A percentile compares a stretch with the other conserved stretches of the same genome.
Conservation (phyloP, 805 yeast species). For the Brettanomyces sp. region DNA sequence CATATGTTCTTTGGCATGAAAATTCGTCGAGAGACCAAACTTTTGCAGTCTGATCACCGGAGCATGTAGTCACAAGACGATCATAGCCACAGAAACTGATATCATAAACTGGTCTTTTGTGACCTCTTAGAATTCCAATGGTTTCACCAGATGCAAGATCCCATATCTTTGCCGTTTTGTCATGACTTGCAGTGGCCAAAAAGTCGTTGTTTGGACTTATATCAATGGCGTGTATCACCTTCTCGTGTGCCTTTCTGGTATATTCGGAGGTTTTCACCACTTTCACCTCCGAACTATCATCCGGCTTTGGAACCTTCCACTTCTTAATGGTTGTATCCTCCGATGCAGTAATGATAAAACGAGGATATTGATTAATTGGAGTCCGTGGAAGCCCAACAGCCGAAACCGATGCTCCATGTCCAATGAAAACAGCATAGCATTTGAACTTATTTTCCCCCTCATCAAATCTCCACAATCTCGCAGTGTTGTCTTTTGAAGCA, state of each 20-base stretch:
- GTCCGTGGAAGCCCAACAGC: constrained; percentile 69
- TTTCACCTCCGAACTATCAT: constrained; percentile 4
- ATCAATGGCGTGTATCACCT: constrained; percentile 85
- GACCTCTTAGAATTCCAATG: constrained; percentile 78
- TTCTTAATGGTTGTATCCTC: constrained; percentile 78
- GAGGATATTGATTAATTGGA: constrained; percentile 38
- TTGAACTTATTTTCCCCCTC: constrained; percentile 30
- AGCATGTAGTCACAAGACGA: constrained; percentile 67
- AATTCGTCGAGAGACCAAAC: constrained; percentile 81
- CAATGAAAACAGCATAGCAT: constrained; percentile 57
- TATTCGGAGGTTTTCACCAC: constrained; percentile 59
- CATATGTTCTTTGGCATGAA: constrained; percentile 72
- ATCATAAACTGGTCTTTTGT: constrained; percentile 93
- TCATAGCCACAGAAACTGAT: constrained; percentile 75
- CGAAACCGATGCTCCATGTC: constrained; percentile 82
- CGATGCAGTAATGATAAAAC: constrained; percentile 72
- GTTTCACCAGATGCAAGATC: constrained; percentile 78
- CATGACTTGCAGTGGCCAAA: constrained; percentile 92
- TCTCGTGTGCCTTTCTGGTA: constrained; percentile 94
- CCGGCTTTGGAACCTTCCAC: constrained; percentile 63
- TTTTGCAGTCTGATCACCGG: constrained; percentile 87
- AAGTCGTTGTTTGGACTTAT: constrained; percentile 82
- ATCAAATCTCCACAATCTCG: constrained; percentile 70
- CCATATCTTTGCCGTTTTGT: constrained; percentile 88
- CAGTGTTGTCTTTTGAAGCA: constrained; percentile 82